These are phyloP conservation scores for Penicillium parvum DNA, from an alignment of 495 filamentous ascomycete genomes.

Conservation along the genomic window DNA sequence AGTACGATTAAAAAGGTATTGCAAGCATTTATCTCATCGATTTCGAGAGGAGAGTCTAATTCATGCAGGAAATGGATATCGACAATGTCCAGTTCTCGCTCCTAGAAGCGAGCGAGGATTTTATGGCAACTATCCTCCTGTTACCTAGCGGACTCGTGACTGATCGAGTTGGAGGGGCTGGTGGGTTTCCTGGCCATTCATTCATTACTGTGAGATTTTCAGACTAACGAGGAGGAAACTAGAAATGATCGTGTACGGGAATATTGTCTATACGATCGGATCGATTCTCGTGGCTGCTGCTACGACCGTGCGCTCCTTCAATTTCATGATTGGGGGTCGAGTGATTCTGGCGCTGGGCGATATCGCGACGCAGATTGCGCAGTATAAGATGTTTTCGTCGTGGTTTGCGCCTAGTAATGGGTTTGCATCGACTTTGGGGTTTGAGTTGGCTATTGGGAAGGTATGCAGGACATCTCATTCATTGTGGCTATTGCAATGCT, in stretches of 20 bases:
- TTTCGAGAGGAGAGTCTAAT: not conserved
- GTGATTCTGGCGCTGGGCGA: constrained; percentile 41
- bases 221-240: not conserved
- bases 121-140: constrained; percentile 43
- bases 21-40: not conserved
- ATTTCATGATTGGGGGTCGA: constrained; percentile 43
- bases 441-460: constrained; percentile 42
- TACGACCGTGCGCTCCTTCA: constrained; percentile 35
- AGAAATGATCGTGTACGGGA: constrained; percentile 45
- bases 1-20: constrained; percentile 42
- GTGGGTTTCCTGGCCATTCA: constrained; percentile 12
- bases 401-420: constrained; percentile 46
- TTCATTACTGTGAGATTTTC: too few species aligned
- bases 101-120: constrained; percentile 43
- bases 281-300: constrained; percentile 44
- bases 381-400: constrained; percentile 49
- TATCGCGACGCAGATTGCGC: constrained; percentile 43
- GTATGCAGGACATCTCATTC: constrained; percentile 8
- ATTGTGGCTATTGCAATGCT: not conserved
- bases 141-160: constrained; percentile 40
- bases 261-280: constrained; percentile 41
- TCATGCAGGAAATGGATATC: constrained; percentile 29
- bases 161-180: constrained; percentile 43
- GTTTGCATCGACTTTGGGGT: constrained; percentile 41
- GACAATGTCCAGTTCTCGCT: constrained; percentile 42